These are phyloP conservation scores for Geranium rotundifolium DNA, from an alignment of 345 rosid genomes.

Conservation along the genomic window DNA sequence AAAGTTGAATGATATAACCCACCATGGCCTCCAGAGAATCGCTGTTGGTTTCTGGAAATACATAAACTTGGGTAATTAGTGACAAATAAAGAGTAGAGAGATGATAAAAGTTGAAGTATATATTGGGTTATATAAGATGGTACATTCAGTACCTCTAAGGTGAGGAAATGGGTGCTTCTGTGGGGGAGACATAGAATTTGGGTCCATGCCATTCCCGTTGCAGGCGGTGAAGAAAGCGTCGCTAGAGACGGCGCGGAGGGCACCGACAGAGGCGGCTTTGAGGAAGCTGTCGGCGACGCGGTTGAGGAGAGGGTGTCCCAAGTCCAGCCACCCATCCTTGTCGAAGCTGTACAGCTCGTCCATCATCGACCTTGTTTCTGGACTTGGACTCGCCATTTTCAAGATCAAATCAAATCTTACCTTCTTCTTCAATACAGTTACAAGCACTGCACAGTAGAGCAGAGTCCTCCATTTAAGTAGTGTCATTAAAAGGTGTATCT, in stretches of 20 bases:
- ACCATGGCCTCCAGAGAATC: slow-evolving; percentile 73
- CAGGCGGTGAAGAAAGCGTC: slow-evolving; percentile 61
- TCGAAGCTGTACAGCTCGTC: slow-evolving; percentile 49
- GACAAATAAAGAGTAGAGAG: neutral
- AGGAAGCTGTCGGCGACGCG: slow-evolving; percentile 80
- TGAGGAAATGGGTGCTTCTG: slow-evolving; percentile 50
- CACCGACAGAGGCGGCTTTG: slow-evolving; percentile 91
- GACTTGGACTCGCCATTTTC: too few species aligned
- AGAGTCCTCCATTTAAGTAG: too few species aligned
- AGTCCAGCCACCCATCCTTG: slow-evolving; percentile 55
- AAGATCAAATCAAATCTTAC: too few species aligned
- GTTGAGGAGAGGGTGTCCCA: slow-evolving; percentile 94
- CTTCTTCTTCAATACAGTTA: too few species aligned
- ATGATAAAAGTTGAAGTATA: neutral
- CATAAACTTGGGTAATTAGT: neutral
- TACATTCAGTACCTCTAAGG: slow-evolving; percentile 38
- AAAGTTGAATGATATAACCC: slow-evolving; percentile 10
- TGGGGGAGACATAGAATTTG: slow-evolving; percentile 23
- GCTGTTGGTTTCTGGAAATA: slow-evolving; percentile 31
- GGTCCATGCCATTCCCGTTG: slow-evolving; percentile 20
- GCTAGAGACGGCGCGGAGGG: slow-evolving; percentile 65
- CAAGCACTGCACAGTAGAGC: too few species aligned
- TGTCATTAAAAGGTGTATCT: too few species aligned
- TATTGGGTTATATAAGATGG: neutral
- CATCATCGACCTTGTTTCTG: slow-evolving; percentile 28